Percentiles rank a stretch among this genome's conserved stretches.
These are phyloP conservation scores for Oryza meridionalis DNA, from an alignment of 176 grass and related monocot species.

Conservation along the genomic window DNA sequence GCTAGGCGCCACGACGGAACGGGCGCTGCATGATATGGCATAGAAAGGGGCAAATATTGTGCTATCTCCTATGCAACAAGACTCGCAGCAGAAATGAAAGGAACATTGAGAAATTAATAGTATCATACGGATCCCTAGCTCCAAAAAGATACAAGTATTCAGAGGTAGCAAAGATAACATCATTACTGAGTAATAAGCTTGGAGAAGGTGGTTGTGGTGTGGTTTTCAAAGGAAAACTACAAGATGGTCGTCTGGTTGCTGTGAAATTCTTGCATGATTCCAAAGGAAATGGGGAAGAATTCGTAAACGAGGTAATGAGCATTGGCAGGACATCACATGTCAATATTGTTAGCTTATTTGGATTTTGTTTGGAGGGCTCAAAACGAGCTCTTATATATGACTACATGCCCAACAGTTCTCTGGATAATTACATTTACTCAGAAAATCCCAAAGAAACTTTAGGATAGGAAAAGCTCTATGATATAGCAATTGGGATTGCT, in stretches of 20 bases:
- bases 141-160: constrained; percentile 62
- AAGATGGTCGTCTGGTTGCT: constrained; percentile 26
- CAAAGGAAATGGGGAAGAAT: constrained; percentile 41
- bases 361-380: too few relatives aligned
- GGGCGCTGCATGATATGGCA: constrained; percentile 25
- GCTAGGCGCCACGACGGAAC: too few relatives aligned
- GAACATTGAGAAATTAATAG: constrained; percentile 34
- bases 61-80: not conserved
- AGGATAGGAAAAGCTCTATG: too few relatives aligned
- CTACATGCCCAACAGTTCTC: too few relatives aligned
- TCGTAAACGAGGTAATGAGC: constrained; percentile 49
- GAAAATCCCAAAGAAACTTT: too few relatives aligned
- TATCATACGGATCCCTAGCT: constrained; percentile 40
- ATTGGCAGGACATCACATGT: constrained; percentile 14
- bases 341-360: constrained; percentile 41
- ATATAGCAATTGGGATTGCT: too few relatives aligned
- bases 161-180: constrained; percentile 59
- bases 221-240: not conserved
- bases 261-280: constrained; percentile 45
- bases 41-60: not conserved
- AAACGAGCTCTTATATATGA: too few relatives aligned
- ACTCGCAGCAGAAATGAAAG: not conserved
- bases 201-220: constrained; percentile 48
- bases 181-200: too few relatives aligned
- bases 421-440: too few relatives aligned